A percentile compares a stretch with the other conserved stretches of the same genome.
These are phyloP conservation scores for Acanthochlamys bracteata DNA, from an alignment of 106 monocot genomes.

Conservation along the genomic window DNA sequence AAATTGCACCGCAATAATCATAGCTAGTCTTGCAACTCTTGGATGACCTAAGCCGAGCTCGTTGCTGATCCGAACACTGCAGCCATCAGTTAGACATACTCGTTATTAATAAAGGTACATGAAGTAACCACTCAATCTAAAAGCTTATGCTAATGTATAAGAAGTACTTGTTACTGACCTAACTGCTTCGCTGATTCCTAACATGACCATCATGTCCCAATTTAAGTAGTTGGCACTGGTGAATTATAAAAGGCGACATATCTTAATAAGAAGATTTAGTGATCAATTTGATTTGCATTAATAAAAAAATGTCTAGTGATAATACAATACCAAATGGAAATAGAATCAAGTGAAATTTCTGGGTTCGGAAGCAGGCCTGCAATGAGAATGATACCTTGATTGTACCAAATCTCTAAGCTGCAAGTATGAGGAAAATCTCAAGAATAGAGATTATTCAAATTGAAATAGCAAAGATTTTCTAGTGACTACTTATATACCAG, in stretches of 20 bases:
- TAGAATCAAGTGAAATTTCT: constrained; percentile 47
- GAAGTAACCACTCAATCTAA: no score
- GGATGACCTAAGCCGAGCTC: constrained; percentile 73
- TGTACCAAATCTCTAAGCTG: constrained; percentile 73
- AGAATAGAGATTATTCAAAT: background rate
- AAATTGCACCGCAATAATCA: constrained; percentile 37
- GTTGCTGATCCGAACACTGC: constrained; percentile 60
- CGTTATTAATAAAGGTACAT: background rate
- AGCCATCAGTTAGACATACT: no score
- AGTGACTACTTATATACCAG: constrained; percentile 21
- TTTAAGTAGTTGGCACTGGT: constrained; percentile 57
- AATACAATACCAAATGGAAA: constrained; percentile 45
- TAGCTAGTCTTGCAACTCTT: constrained; percentile 45
- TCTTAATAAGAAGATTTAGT: background rate
- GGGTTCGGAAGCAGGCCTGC: constrained; percentile 46
- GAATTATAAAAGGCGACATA: background rate
- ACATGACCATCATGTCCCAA: constrained; percentile 63
- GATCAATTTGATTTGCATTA: background rate
- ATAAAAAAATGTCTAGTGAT: background rate
- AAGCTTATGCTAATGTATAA: no score
- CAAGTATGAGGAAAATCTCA: background rate
- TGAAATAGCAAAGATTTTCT: background rate
- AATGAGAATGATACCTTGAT: constrained; percentile 27
- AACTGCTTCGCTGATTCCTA: constrained; percentile 17
- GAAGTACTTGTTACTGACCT: constrained; percentile 19